These are phyloP conservation scores for Solanum lycopersicoides DNA, from an alignment of 257 asterid genomes.

Conservation along the genomic window DNA sequence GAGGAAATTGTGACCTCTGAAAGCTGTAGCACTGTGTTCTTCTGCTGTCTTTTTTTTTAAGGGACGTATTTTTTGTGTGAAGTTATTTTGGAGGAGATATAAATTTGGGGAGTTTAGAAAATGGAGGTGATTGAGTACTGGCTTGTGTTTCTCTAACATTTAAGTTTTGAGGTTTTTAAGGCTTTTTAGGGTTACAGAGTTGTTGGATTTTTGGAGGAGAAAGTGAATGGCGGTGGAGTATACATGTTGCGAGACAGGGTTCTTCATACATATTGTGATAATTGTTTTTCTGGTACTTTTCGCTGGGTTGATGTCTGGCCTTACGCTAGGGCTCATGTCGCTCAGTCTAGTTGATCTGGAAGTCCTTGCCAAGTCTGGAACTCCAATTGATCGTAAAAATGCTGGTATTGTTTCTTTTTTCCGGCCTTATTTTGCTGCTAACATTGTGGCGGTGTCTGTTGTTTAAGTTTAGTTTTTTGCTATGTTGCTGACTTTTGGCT, in stretches of 20 bases:
- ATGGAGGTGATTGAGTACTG: neutral
- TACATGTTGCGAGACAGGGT: constrained; percentile 52
- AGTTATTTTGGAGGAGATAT: neutral
- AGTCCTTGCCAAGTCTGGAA: constrained; percentile 86
- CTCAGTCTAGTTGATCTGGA: constrained; percentile 97
- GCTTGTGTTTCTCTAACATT: constrained; percentile 1
- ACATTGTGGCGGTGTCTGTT: neutral
- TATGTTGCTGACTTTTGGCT: neutral
- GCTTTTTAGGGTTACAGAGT: neutral
- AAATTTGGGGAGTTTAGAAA: neutral
- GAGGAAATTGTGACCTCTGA: neutral
- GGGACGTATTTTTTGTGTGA: neutral
- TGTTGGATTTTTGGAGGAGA: neutral
- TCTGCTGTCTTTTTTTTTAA: neutral
- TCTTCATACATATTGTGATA: constrained; percentile 55
- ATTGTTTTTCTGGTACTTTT: constrained; percentile 51
- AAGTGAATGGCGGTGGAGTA: constrained; percentile 81
- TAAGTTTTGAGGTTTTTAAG: neutral
- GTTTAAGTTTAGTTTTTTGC: neutral
- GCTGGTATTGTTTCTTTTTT: constrained; percentile 42
- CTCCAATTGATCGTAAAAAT: constrained; percentile 52
- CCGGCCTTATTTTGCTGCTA: neutral
- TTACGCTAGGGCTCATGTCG: constrained; percentile 95
- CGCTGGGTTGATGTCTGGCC: constrained; percentile 97
- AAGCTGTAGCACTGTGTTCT: neutral